These are phyloP conservation scores for Salvia miltiorrhiza DNA, from an alignment of 257 asterid genomes.

Conservation along the genomic window DNA sequence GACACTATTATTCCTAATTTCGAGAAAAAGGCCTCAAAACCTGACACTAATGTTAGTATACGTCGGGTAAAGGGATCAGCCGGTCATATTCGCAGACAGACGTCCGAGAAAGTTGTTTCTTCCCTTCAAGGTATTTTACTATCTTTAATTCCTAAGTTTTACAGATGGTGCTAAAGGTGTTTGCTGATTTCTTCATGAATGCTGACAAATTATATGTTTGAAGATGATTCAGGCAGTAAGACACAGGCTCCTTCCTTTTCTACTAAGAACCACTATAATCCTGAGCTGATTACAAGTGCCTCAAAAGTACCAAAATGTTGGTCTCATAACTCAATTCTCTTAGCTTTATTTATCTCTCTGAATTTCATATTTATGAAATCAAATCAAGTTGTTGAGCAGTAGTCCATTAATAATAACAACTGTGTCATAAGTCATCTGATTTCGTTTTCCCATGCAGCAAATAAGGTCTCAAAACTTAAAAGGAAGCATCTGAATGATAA, in stretches of 20 bases:
- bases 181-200: constrained; percentile 3
- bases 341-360: not conserved
- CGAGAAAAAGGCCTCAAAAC: constrained; percentile 27
- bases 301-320: constrained; percentile 50
- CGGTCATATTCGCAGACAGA: constrained; percentile 25
- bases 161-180: not conserved
- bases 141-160: constrained; percentile 13
- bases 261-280: constrained; percentile 21
- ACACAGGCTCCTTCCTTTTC: constrained; percentile 23
- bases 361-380: constrained; percentile 7
- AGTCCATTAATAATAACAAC: not conserved
- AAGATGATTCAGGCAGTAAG: constrained; percentile 38
- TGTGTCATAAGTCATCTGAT: constrained; percentile 15
- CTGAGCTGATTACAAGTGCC: constrained; percentile 35
- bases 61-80: constrained; percentile 30
- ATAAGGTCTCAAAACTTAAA: constrained; percentile 46
- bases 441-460: constrained; percentile 39
- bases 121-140: constrained; percentile 48
- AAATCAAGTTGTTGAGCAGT: not conserved
- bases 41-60: constrained; percentile 26
- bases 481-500: constrained; percentile 51
- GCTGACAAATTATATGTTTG: constrained; percentile 28
- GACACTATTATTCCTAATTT: constrained; percentile 17
- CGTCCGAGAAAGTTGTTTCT: constrained; percentile 33
- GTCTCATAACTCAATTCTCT: constrained; percentile 22